A percentile compares a stretch with the other conserved stretches of the same genome.
Conservation (phyloP, 1,284 basidiomycete genomes). For the Fomitopsis betulina region DNA sequence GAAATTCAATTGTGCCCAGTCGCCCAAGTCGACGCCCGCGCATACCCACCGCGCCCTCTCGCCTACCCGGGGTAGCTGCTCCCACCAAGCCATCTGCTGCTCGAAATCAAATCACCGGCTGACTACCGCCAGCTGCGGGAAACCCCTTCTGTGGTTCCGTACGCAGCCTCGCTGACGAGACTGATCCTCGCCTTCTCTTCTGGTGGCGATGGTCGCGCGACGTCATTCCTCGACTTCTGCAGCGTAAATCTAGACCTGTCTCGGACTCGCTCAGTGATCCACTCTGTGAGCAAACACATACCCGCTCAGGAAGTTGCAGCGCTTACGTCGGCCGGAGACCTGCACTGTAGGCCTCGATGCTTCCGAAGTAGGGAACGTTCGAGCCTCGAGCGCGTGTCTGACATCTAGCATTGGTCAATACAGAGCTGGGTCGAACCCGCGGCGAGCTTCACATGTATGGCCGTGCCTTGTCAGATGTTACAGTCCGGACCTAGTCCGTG, state of each 20-base stretch:
- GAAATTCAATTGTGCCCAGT: not conserved
- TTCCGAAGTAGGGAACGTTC: not conserved
- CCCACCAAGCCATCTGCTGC: no score
- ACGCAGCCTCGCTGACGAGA: not conserved
- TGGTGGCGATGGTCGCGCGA: not conserved
- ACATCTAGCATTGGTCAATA: not conserved
- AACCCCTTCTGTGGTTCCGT: not conserved
- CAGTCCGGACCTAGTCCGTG: not conserved
- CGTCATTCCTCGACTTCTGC: not conserved
- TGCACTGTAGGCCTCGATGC: not conserved
- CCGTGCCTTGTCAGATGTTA: not conserved
- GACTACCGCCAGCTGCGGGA: not conserved
- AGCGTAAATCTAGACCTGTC: not conserved
- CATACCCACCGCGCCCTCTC: not conserved
- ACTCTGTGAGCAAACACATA: not conserved
- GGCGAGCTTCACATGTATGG: not conserved
- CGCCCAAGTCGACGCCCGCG: not conserved
- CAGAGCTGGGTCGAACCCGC: not conserved
- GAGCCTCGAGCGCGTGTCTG: not conserved
- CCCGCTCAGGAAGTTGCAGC: not conserved
- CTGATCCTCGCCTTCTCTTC: constrained; percentile 2
- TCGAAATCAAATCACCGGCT: not conserved
- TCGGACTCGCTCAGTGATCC: not conserved
- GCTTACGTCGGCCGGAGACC: not conserved
- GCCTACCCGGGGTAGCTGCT: not conserved